Evolutionary conservation across 2,329 filamentous ascomycete species (phyloP), one percentile per base, ranked within the genome.

Genomic region (Aspergillus sp.): DNA sequence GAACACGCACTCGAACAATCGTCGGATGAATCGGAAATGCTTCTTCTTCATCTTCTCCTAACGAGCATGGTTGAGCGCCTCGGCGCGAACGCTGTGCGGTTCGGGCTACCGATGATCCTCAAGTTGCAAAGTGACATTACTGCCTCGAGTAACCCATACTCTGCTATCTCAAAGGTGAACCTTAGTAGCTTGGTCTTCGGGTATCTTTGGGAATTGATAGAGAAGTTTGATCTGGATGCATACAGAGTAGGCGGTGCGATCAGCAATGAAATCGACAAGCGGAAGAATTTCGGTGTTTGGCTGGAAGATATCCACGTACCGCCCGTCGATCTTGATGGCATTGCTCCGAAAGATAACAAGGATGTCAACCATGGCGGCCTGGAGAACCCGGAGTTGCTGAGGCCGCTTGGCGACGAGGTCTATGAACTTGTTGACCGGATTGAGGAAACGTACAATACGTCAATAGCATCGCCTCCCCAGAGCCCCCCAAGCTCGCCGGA

Each of bases 31-130:
- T 75, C 80, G 0, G 88, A 94, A 56, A 77, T 94, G 29, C 70
- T 88, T 29, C 69, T 94, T 9, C 72, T 94, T 6, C 88, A 95
- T 60, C 73, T 88, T 3, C 74, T 96, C 7, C 76, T 95, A 34
- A 74, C 80, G 7, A 86, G 80, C 46, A 74, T 95, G n/a, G 78
- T 88, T 6, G 76, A 81, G 48, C 82, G 81, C 47, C 75, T 96
- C 1, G 90, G 91, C 3, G 81, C 95, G 43, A 95, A 96, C 62
- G 85, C 88, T 10, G 79, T 79, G 4, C 79, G 84, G 48, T 85
- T 80, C 57, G 88, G 89, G 0, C 68, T 96, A 34, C 88, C 90
- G 2, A 95, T 96, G 89, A 78, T 95, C 7, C 82, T 94, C 64
- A 80, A 85, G 41, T 76, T 97, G 1, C 90, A 96, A 64, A 88